Base-by-base conservation (phyloP, 2,329 filamentous ascomycete genomes). In the Apiospora arundinis region DNA sequence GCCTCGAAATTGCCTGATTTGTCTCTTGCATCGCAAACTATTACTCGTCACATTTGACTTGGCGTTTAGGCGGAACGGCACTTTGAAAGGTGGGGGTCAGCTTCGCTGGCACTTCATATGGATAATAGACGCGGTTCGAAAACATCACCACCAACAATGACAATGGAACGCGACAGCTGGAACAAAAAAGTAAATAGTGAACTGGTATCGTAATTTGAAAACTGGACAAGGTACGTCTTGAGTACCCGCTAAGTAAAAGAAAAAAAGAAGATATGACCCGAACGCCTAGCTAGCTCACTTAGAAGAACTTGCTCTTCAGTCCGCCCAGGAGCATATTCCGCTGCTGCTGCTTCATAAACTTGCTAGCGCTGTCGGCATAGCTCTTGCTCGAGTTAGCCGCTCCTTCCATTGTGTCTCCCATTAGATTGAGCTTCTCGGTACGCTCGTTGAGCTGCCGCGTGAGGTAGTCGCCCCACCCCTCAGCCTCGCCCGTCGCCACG, bases 261-360 rank as follows among this genome's bases (percentile, higher is more conserved):
- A 60, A 32, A 25, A 14, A 18, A 40, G n/a, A 40, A 4, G 40
- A 4, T 40, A 12, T n/a, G 18, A 40, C 56, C 52, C 32, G n/a
- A 63, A 63, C 56, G 32, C 56, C 52, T 11, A 16, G 28, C 32
- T 23, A 44, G 23, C 66, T 45, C 28, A 67, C 14, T 46, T 16
- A 70, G 6, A 72, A 79, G 72, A 90, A 91, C 77, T 90, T 90
- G 78, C 88, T 85, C 79, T 89, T 91, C 23, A 92, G 82, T 72
- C 88, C 86, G 1, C 95, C 94, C 75, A 97, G 83, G 18, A 97
- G 85, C 74, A 96, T 85, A 74, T 93, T 95, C 80, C 91, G 90
- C 88, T 98, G 98, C 85, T 98, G 95, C 83, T 92, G 92, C 71
- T 87, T 88, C 5, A 97, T 92, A 81, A 90, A 98, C 81, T 97